Percentiles rank a stretch among this genome's conserved stretches.
Evolutionary conservation across 352 stramenopile species (phyloP).

Genomic region (Phytopythium ostracodes): DNA sequence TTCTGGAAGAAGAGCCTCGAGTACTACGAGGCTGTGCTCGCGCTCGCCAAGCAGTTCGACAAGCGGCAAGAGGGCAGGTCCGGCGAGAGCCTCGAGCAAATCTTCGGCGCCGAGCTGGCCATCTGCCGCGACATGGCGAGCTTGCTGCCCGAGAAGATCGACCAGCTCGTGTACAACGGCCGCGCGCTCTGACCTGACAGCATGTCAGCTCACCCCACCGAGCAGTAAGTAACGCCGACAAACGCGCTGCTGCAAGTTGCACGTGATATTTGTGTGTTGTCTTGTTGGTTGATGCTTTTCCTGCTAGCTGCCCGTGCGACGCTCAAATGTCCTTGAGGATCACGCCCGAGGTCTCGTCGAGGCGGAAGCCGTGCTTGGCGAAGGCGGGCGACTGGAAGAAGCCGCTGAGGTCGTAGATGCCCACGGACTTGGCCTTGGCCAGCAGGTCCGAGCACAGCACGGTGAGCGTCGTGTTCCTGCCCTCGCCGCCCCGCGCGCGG

Average conservation of each 20-base stretch:
- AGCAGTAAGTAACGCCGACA: too few relatives aligned
- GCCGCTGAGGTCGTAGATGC: constrained; percentile 77
- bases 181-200: constrained; percentile 30
- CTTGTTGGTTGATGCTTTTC: constrained; percentile 1
- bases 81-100: constrained; percentile 19
- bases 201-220: not conserved
- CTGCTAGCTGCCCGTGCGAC: not conserved
- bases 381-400: constrained; percentile 67
- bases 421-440: constrained; percentile 64
- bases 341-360: constrained; percentile 40
- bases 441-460: constrained; percentile 55
- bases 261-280: not conserved
- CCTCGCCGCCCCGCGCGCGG: constrained; percentile 14
- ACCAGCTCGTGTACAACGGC: constrained; percentile 70
- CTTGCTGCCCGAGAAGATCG: constrained; percentile 75
- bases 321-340: constrained; percentile 72
- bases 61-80: constrained; percentile 13
- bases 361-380: constrained; percentile 64
- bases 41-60: constrained; percentile 38
- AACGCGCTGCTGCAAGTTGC: not conserved
- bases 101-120: constrained; percentile 44
- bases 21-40: constrained; percentile 42
- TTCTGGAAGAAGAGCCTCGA: constrained; percentile 59
- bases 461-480: constrained; percentile 32
- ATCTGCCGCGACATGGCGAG: constrained; percentile 65